Percentiles rank a stretch among this genome's conserved stretches.
Conservation (phyloP, 257 asterid species). For the Solanum ossicruentum region DNA sequence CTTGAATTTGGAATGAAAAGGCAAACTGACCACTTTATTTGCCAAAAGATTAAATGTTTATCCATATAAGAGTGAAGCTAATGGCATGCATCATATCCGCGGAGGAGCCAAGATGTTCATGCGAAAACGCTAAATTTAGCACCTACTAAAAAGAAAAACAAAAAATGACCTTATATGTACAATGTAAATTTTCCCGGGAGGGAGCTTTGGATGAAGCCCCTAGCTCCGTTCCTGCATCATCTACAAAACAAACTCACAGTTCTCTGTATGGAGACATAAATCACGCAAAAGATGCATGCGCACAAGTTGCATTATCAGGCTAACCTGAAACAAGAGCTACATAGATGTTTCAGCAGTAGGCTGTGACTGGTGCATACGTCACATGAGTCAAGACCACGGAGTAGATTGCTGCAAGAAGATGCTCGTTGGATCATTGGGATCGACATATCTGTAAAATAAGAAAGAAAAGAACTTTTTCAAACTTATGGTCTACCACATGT, state of each 20-base stretch:
- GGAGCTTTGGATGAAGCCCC: too few species aligned
- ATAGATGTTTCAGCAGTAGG: conserved; percentile 12
- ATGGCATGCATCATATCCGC: not conserved
- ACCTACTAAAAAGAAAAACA: not conserved
- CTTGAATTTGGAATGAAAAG: too few species aligned
- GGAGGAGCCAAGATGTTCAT: not conserved
- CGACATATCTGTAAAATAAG: conserved; percentile 63
- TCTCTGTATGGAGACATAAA: not conserved
- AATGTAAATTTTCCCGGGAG: not conserved
- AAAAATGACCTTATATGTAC: not conserved
- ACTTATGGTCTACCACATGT: not conserved
- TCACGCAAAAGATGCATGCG: not conserved
- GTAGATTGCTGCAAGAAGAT: conserved; percentile 93
- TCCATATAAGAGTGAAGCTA: not conserved
- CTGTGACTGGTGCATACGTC: conserved; percentile 54
- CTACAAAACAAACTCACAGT: not conserved
- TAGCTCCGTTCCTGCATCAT: not conserved
- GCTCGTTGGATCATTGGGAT: conserved; percentile 84
- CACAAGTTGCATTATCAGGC: not conserved
- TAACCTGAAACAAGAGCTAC: not conserved
- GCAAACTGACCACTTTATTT: not conserved
- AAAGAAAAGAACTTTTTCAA: not conserved
- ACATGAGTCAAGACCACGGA: conserved; percentile 50
- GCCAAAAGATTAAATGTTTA: not conserved
- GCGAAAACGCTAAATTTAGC: not conserved